Conservation (phyloP, 2,329 filamentous ascomycete genomes). For the Thelonectria blattea region DNA sequence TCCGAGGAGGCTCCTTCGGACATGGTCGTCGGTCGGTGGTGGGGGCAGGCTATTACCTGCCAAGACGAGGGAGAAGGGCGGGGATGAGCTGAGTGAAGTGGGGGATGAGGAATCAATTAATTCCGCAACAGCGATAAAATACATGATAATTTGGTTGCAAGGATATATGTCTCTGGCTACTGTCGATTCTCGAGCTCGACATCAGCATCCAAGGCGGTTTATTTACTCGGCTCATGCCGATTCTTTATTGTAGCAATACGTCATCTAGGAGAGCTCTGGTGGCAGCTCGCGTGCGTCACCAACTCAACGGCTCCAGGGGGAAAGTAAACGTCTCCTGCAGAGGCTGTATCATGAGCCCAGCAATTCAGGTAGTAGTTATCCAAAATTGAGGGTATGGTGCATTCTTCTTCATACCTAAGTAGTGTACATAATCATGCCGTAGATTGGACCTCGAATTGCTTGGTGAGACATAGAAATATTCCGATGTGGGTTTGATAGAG, state of each 20-base stretch:
- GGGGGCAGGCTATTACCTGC: slow-evolving; percentile 2
- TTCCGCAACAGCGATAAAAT: neutral
- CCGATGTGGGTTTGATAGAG: neutral
- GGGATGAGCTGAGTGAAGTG: slow-evolving; percentile 8
- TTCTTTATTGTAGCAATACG: neutral
- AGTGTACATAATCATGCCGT: neutral
- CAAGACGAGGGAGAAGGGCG: slow-evolving; percentile 17
- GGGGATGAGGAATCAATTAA: slow-evolving; percentile 3
- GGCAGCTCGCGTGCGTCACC: too few species aligned
- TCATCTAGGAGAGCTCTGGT: neutral
- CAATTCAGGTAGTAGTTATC: neutral
- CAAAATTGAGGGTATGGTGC: too few species aligned
- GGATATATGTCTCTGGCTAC: neutral
- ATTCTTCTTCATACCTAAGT: neutral
- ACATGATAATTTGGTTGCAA: neutral
- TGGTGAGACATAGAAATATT: neutral
- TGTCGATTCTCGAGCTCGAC: neutral
- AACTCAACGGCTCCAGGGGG: too few species aligned
- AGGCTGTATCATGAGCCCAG: too few species aligned
- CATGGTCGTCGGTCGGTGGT: neutral
- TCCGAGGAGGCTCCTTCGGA: neutral
- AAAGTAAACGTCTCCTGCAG: too few species aligned
- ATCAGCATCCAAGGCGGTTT: neutral
- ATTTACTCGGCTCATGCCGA: neutral
- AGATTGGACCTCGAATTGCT: neutral